phyloP scores from a whole-genome alignment of 345 rosid genomes.

The Lepidium aucheri region DNA sequence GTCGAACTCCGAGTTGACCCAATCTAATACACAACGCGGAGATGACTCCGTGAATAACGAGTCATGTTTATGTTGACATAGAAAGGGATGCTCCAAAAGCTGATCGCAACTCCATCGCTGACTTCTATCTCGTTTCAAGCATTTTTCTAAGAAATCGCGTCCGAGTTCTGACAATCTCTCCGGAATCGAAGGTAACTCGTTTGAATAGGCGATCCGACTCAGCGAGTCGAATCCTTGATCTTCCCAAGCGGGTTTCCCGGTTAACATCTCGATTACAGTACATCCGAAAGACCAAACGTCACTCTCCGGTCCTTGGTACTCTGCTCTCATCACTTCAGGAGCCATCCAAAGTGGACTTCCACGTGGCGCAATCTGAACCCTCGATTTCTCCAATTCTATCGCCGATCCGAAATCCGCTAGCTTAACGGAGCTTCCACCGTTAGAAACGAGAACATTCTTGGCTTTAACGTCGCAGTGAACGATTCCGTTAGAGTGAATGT shows the following conservation, averaged over 20 bases:
- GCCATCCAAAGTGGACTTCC: conserved; percentile 97
- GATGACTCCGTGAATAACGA: conserved; percentile 33
- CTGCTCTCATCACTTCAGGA: conserved; percentile 69
- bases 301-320: conserved; percentile 67
- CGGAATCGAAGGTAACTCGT: conserved; percentile 44
- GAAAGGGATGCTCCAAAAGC: conserved; percentile 60
- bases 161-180: conserved; percentile 39
- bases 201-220: conserved; percentile 46
- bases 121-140: conserved; percentile 42
- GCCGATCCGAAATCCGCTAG: conserved; percentile 84
- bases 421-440: conserved; percentile 31
- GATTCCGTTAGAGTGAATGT: conserved; percentile 49
- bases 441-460: conserved; percentile 45
- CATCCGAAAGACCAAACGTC: conserved; percentile 85
- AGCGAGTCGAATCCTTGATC: conserved; percentile 48
- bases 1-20: conserved; percentile 40
- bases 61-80: conserved; percentile 21
- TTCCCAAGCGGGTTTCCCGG: conserved; percentile 70
- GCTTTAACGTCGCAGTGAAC: conserved; percentile 83
- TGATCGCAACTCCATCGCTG: conserved; percentile 69
- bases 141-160: conserved; percentile 54
- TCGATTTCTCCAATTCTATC: background rate
- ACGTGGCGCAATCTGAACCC: conserved; percentile 33
- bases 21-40: conserved; percentile 71
- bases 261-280: conserved; percentile 65